Base-by-base conservation (phyloP, 192 early-diverging fungal species). In the Coemansia sp. region DNA sequence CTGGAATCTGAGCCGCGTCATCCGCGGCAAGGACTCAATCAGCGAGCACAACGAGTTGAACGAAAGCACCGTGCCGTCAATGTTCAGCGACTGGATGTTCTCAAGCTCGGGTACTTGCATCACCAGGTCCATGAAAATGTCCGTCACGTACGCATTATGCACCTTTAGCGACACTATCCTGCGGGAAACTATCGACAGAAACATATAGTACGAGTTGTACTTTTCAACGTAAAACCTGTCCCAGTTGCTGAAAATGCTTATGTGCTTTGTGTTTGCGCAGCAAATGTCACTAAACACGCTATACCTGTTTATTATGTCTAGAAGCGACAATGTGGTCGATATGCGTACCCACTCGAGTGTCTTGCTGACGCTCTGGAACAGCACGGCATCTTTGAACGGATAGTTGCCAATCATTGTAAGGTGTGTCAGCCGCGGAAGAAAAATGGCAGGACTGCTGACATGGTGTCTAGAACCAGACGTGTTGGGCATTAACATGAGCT, bases 101-200 rank as follows among this genome's bases (percentile, higher is more conserved):
- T 50, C 26, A n/a, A 50, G 24, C 26, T 10, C 26, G 1, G 24
- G 24, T 15, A 12, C 46, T 15, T 50, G 24, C 46, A 50, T 50
- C 4, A 50, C 46, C 46, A 50, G n/a, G 26, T 50, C 46, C 46
- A 50, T 50, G 15, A 50, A 50, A 6, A 50, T 50, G 26, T 50
- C 46, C 0, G 46, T 50, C 14, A 50, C 14, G 14, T 50, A 50
- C 14, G 46, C 46, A 14, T 50, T 50, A 3, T 4, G 2, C 22
- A 50, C 46, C 46, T 50, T 50, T 26, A 50, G 46, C 14, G 21
- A 15, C 26, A 3, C 27, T 50, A 50, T 6, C 15, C 46, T 24
- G 19, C 46, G 46, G 11, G 46, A 50, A 15, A 29, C 46, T 14
- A 29, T 26, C 24, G 46, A 50, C 12, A 50, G 46, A 15, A 50